phyloP scores from a whole-genome alignment of 108 stramenopile genomes.

The Pseudonitzschia pungens region DNA sequence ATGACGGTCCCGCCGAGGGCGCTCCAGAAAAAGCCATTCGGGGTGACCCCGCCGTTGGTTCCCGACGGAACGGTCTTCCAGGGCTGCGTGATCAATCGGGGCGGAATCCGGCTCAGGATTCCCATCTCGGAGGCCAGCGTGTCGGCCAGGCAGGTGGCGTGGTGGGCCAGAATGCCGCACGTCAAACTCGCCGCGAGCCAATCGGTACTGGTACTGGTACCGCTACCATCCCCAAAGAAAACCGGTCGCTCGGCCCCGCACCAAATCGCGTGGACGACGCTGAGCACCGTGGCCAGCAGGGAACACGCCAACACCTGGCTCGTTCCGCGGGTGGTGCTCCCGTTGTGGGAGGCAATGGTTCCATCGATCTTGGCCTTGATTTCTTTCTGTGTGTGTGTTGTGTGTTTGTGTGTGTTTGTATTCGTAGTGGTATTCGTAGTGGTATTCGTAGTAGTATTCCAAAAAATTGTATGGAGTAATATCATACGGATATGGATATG shows the following conservation, averaged over 20 bases:
- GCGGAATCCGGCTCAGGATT: conserved; percentile 53
- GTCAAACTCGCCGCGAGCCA: conserved; percentile 46
- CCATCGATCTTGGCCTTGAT: conserved; percentile 55
- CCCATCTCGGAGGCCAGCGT: conserved; percentile 85
- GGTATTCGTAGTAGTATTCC: no score
- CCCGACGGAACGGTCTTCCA: conserved; percentile 69
- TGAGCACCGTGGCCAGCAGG: conserved; percentile 50
- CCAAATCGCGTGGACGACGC: conserved; percentile 49
- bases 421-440: neutral
- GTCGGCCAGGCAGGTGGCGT: conserved; percentile 80
- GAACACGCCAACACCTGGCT: conserved; percentile 76
- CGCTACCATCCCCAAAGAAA: conserved; percentile 19
- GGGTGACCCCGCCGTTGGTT: conserved; percentile 81
- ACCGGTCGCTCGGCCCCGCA: conserved; percentile 63
- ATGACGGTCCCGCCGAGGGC: conserved; percentile 64
- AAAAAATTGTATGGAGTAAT: no score
- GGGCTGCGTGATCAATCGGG: conserved; percentile 64
- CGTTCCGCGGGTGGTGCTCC: conserved; percentile 53
- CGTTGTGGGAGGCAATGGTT: conserved; percentile 36
- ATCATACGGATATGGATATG: no score
- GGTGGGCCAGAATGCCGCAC: conserved; percentile 72
- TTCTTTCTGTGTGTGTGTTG: conserved; percentile 1
- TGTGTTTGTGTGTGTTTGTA: neutral
- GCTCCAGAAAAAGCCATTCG: conserved; percentile 58
- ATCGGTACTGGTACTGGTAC: neutral